Evolutionary conservation across 805 yeast genomes (phyloP), one percentile per base, ranked within the genome.

Genomic region (Ogataea saltuana): DNA sequence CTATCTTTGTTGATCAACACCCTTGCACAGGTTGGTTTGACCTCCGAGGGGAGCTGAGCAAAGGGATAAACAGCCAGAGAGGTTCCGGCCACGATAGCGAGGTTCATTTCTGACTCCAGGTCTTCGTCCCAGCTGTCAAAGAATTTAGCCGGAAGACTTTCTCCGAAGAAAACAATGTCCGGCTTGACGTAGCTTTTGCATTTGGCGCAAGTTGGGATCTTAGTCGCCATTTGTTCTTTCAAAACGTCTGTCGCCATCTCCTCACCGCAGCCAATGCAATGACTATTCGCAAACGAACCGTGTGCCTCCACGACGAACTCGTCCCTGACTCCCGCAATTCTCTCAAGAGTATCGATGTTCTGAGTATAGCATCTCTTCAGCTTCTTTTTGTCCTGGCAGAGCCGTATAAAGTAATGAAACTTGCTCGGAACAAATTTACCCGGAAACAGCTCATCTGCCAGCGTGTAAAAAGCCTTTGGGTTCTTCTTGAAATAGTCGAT

Each of bases 91-190:
- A 91, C 89, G 17, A 91, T 78, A 0, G 88, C 88, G 20, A 90
- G 60, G 53, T 83, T 88, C 19, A 81, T 65, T 16, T 64, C 71
- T 1, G 71, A 69, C 2, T 69, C 58, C 25, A 75, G 59, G 46
- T 76, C 78, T 16, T 69, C 68, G 3, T 84, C 91, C 85, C 93
- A 82, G 10, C 63, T 54, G 2, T 78, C 76, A 62, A 85, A 90
- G 56, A 89, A 87, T 42, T 69, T 67, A 1, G 54, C 55, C 0
- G 98, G 98, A 20, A 91, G 70, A 2, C 82, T 76, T 61, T 91
- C 99, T 3, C 98, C 98, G 67, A 89, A 93, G 57, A 91, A 91
- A 1, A 89, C 96, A 53, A 91, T 93, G 56, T 87, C 91, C 0
- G 98, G 99, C 59, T 91, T 91, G 20, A 93, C 87, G 22, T 80